Evolutionary conservation across 805 yeast species (phyloP).

Genomic region (Hermanozyma aechmeae): DNA sequence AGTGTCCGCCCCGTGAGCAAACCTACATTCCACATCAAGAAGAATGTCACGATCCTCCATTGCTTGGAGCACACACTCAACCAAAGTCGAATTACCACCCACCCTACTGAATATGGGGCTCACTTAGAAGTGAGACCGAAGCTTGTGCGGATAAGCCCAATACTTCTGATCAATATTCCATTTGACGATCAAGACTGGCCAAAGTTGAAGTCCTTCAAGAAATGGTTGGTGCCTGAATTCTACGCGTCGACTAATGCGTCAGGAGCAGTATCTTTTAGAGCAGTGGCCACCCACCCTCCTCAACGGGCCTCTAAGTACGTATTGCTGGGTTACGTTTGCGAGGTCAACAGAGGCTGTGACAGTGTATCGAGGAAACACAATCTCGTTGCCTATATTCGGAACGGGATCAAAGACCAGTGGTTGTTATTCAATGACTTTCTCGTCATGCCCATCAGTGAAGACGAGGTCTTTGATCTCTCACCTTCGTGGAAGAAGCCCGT

Average conservation of each 20-base stretch:
- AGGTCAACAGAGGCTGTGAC: conserved; percentile 41
- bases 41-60: conserved; percentile 33
- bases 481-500: conserved; percentile 82
- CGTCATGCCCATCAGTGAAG: conserved; percentile 64
- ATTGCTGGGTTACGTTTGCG: conserved; percentile 61
- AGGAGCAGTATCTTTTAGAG: conserved; percentile 26
- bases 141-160: conserved; percentile 52
- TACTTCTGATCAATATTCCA: conserved; percentile 53
- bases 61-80: conserved; percentile 57
- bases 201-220: conserved; percentile 36
- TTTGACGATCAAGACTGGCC: conserved; percentile 47
- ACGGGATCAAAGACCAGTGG: conserved; percentile 47
- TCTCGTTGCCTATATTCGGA: conserved; percentile 49
- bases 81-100: conserved; percentile 41
- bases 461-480: conserved; percentile 67
- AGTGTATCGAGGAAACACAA: conserved; percentile 38
- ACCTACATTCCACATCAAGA: conserved; percentile 8
- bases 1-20: too few relatives aligned
- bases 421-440: conserved; percentile 84
- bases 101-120: conserved; percentile 18
- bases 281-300: conserved; percentile 17
- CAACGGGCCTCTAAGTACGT: conserved; percentile 43
- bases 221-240: conserved; percentile 59
- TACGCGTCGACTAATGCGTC: conserved; percentile 29
- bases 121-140: conserved; percentile 43